Conservation (phyloP, 208 protist genomes). For the Trypanosoma melophagium region DNA sequence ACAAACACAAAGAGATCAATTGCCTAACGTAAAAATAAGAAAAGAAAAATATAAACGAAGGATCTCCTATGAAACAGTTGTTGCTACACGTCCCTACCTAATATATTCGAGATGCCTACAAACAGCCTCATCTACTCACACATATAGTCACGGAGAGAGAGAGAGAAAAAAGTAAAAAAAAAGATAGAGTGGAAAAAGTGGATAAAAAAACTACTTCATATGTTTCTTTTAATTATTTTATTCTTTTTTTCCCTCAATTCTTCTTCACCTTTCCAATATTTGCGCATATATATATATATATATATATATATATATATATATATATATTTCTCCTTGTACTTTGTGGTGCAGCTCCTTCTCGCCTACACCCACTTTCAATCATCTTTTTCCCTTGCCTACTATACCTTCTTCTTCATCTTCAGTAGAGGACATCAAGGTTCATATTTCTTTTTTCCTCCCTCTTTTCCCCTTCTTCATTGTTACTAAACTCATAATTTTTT, state of each 20-base stretch:
- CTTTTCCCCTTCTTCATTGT: not conserved
- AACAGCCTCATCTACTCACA: not conserved
- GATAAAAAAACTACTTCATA: too few relatives aligned
- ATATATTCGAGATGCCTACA: not conserved
- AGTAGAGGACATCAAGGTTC: not conserved
- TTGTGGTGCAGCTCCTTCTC: too few relatives aligned
- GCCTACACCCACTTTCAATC: too few relatives aligned
- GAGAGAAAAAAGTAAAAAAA: slow-evolving; percentile 10
- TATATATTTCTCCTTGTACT: too few relatives aligned
- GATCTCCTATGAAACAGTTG: not conserved
- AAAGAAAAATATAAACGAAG: not conserved
- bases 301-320: too few relatives aligned
- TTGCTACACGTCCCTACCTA: not conserved
- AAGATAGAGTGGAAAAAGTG: too few relatives aligned
- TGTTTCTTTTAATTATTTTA: too few relatives aligned
- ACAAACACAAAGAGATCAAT: slow-evolving; percentile 13
- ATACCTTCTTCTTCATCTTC: not conserved
- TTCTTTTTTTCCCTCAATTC: not conserved
- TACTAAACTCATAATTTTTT: not conserved
- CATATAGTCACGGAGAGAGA: slow-evolving; percentile 1
- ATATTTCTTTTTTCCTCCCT: not conserved
- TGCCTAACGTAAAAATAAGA: not conserved
- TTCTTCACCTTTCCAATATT: not conserved
- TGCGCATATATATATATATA: too few relatives aligned
- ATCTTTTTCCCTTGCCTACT: too few relatives aligned